Conservation (phyloP, 73 alveolate species). For the Breviolum minutum region DNA sequence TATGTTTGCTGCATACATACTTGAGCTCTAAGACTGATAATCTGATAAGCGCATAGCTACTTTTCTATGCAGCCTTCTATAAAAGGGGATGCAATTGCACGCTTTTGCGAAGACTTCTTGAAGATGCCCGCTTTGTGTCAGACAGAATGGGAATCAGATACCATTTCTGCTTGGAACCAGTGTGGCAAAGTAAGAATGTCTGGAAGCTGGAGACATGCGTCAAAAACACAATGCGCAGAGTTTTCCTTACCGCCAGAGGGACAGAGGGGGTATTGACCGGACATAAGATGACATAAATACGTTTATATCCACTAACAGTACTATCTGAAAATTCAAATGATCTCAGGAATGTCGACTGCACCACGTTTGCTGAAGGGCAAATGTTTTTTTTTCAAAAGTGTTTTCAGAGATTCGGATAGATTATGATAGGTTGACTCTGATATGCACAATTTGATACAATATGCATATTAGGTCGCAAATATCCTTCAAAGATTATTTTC, state of each 20-base stretch:
- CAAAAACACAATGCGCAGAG: neutral
- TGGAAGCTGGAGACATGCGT: conserved; percentile 25
- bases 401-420: no score
- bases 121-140: conserved; percentile 48
- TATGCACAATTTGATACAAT: no score
- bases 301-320: neutral
- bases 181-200: neutral
- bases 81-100: neutral
- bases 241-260: conserved; percentile 1
- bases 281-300: neutral
- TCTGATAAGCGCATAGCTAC: neutral
- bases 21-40: neutral
- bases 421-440: no score
- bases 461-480: no score
- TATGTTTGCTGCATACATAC: neutral
- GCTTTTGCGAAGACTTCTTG: neutral
- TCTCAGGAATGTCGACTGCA: no score
- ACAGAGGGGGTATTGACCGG: neutral
- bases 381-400: no score
- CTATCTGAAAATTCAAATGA: neutral
- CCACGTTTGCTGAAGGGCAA: no score
- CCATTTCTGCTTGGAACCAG: conserved; percentile 25
- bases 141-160: neutral
- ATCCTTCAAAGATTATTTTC: no score
- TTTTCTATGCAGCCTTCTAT: neutral